Percentiles rank a stretch among this genome's conserved stretches.
Conservation (phyloP, 495 filamentous ascomycete genomes). For the Amorphotheca resinae region DNA sequence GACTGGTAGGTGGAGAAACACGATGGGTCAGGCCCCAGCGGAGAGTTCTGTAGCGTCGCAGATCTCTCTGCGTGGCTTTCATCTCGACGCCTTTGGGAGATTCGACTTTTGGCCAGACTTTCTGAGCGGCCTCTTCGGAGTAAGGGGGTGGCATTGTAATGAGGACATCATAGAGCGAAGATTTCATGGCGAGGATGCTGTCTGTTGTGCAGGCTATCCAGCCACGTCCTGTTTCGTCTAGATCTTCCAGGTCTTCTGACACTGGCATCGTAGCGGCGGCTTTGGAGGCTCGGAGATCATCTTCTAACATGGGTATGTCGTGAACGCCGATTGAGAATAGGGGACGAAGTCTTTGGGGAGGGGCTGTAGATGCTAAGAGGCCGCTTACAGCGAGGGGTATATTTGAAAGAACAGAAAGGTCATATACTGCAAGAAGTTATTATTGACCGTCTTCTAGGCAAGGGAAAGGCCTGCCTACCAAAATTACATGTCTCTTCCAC, state of each 20-base stretch:
- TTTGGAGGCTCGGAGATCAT: constrained; percentile 32
- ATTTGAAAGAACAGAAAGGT: constrained; percentile 80
- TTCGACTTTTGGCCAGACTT: constrained; percentile 65
- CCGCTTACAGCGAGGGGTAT: constrained; percentile 53
- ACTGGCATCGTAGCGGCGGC: constrained; percentile 14
- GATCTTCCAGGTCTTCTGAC: constrained; percentile 8
- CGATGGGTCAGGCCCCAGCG: constrained; percentile 46
- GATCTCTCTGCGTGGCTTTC: constrained; percentile 86
- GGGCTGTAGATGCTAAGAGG: constrained; percentile 46
- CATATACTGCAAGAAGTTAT: constrained; percentile 62
- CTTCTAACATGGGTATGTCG: constrained; percentile 70
- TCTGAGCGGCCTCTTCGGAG: constrained; percentile 41
- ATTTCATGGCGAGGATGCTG: constrained; percentile 74
- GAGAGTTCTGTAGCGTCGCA: constrained; percentile 66
- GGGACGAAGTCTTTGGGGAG: constrained; percentile 57
- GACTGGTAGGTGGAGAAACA: constrained; percentile 12
- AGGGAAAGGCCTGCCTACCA: constrained; percentile 37
- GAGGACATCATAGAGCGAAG: constrained; percentile 74
- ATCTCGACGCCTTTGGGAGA: constrained; percentile 45
- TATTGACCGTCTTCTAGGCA: not conserved
- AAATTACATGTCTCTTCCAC: constrained; percentile 79
- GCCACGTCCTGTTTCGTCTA: constrained; percentile 43
- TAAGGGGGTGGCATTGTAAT: constrained; percentile 62
- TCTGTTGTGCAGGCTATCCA: constrained; percentile 97
- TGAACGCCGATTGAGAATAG: constrained; percentile 87